Evolutionary conservation across 164 flowering plant species (phyloP).

Genomic region (Nelumbo lutea): DNA sequence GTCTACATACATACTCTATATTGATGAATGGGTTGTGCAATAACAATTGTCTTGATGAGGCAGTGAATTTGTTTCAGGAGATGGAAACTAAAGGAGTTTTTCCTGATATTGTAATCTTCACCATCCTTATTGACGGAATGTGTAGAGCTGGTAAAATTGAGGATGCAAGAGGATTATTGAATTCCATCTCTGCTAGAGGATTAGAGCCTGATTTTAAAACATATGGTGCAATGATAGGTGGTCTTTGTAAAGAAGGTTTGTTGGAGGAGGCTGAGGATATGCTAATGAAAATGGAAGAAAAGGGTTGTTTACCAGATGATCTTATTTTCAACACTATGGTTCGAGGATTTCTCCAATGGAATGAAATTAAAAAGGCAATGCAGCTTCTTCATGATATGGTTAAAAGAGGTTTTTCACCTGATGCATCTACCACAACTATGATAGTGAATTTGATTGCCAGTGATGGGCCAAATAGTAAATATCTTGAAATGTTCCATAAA

Average conservation of each 20-base stretch:
- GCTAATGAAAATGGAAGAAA: not conserved
- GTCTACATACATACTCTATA: slow-evolving; percentile 1
- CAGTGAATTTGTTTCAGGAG: not conserved
- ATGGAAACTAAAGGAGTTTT: not conserved
- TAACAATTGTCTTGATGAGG: not conserved
- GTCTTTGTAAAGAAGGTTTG: slow-evolving; percentile 11
- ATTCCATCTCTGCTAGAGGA: not conserved
- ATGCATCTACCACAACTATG: not conserved
- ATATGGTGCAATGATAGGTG: slow-evolving; percentile 6
- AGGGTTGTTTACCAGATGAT: not conserved
- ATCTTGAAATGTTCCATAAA: no score
- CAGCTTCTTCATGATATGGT: not conserved
- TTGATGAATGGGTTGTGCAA: slow-evolving; percentile 9
- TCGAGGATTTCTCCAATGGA: not conserved
- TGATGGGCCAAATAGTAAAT: not conserved
- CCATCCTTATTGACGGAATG: slow-evolving; percentile 8
- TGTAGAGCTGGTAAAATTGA: slow-evolving; percentile 6
- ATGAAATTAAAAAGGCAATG: not conserved
- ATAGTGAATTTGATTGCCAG: not conserved
- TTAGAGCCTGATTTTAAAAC: not conserved
- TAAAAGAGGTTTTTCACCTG: not conserved
- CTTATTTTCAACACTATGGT: not conserved
- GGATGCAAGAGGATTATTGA: slow-evolving; percentile 5
- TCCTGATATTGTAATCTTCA: slow-evolving; percentile 3
- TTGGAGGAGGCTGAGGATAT: not conserved